These are phyloP conservation scores for Trichoderma arundinaceum DNA, from an alignment of 2,329 filamentous ascomycete genomes.

Conservation along the genomic window DNA sequence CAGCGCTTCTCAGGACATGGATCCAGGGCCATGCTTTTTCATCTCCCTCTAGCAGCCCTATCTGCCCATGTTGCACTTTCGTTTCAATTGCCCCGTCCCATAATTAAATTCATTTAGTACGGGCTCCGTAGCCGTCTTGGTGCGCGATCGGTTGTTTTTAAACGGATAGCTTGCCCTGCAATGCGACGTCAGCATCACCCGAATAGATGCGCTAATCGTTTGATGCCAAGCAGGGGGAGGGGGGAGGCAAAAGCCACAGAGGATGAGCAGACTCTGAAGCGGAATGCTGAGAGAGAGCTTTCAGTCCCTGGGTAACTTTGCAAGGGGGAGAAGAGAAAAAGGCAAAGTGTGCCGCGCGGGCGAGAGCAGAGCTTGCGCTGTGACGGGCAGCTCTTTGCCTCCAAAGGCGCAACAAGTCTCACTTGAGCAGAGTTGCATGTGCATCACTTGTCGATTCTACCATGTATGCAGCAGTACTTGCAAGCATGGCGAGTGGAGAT, in stretches of 20 bases:
- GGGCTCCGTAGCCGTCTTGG: conserved; percentile 16
- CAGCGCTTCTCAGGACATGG: conserved; percentile 12
- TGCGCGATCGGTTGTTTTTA: conserved; percentile 18
- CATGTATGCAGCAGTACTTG: not conserved
- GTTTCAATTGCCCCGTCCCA: conserved; percentile 10
- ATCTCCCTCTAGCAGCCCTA: conserved; percentile 22
- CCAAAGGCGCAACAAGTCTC: not conserved
- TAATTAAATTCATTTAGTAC: conserved; percentile 23
- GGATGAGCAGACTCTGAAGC: not conserved
- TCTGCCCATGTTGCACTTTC: conserved; percentile 12
- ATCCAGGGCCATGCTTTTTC: conserved; percentile 15
- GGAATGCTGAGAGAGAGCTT: not conserved
- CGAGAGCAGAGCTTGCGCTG: not conserved
- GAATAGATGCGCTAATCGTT: conserved; percentile 27
- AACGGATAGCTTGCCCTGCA: conserved; percentile 19
- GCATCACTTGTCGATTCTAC: not conserved
- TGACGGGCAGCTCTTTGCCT: not conserved
- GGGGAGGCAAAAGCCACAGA: not conserved
- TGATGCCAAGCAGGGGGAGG: conserved; percentile 18
- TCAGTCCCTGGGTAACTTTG: not conserved
- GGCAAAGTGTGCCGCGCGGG: no score
- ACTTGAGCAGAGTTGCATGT: conserved; percentile 5
- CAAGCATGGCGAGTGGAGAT: conserved; percentile 18
- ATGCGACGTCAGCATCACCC: conserved; percentile 24
- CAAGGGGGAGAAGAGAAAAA: not conserved